Evolutionary conservation across 2,329 filamentous ascomycete species (phyloP).

Genomic region (Nigrospora oryzae): DNA sequence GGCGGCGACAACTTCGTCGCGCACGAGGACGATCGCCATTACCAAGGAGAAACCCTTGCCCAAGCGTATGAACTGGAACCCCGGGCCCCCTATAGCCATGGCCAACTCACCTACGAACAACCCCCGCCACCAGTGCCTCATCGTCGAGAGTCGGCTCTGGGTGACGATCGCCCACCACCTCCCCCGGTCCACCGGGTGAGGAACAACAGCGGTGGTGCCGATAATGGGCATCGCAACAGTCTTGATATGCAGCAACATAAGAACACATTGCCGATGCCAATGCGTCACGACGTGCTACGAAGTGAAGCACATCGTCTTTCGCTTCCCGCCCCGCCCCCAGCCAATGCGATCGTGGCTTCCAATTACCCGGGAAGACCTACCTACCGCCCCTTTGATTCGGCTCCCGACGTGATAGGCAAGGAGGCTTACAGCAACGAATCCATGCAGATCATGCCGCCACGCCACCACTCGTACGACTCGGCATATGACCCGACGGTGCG

Average conservation of each 20-base stretch:
- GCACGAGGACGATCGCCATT: conserved; percentile 20
- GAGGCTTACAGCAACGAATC: conserved; percentile 22
- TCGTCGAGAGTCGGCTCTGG: conserved; percentile 26
- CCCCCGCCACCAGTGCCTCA: conserved; percentile 11
- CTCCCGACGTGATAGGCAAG: conserved; percentile 26
- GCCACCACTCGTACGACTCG: conserved; percentile 43
- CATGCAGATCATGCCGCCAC: conserved; percentile 26
- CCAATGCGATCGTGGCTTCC: conserved; percentile 3
- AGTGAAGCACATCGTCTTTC: conserved; percentile 49
- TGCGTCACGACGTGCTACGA: conserved; percentile 51
- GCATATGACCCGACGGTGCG: conserved; percentile 35
- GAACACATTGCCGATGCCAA: conserved; percentile 36
- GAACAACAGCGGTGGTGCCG: conserved; percentile 32
- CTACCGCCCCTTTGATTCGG: conserved; percentile 42
- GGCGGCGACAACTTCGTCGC: conserved; percentile 14
- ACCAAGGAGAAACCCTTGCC: conserved; percentile 21
- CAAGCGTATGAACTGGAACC: conserved; percentile 17
- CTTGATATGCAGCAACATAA: conserved; percentile 34
- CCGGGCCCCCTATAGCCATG: conserved; percentile 10
- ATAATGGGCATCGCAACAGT: conserved; percentile 27
- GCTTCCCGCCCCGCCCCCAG: conserved; percentile 20
- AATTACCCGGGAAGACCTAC: conserved; percentile 44
- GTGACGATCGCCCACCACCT: conserved; percentile 40
- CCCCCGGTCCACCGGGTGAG: conserved; percentile 46
- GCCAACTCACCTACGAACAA: conserved; percentile 10